phyloP scores from a whole-genome alignment of 2,329 filamentous ascomycete genomes.

The Aureobasidium vineae region DNA sequence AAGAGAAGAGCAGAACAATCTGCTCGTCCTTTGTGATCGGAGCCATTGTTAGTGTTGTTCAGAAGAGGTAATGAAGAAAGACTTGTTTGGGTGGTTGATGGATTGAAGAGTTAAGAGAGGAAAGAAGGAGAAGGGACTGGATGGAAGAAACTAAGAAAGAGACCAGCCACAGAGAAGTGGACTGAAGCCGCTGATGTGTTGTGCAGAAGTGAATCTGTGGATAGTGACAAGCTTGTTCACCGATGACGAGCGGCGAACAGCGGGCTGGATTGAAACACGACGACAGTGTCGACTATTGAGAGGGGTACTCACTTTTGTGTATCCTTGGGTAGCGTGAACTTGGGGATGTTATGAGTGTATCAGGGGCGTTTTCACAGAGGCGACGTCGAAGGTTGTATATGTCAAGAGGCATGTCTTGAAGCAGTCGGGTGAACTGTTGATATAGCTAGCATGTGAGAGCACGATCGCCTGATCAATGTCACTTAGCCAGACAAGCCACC shows the following conservation, averaged over 20 bases:
- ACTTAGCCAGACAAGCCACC: background rate
- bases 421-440: background rate
- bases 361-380: background rate
- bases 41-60: conserved; percentile 9
- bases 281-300: background rate
- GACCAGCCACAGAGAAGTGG: background rate
- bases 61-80: background rate
- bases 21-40: conserved; percentile 48
- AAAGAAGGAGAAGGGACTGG: background rate
- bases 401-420: background rate
- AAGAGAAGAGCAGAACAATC: conserved; percentile 64
- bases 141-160: background rate
- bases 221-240: too few relatives aligned
- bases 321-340: background rate
- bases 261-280: background rate
- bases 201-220: background rate
- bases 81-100: background rate
- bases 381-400: background rate
- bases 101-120: background rate
- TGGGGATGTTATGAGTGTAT: background rate
- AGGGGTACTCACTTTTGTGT: background rate
- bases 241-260: background rate
- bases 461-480: background rate
- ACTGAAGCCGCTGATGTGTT: background rate
- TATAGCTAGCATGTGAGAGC: background rate